phyloP scores from a whole-genome alignment of 208 protist species.

The Phytomonas francai region DNA sequence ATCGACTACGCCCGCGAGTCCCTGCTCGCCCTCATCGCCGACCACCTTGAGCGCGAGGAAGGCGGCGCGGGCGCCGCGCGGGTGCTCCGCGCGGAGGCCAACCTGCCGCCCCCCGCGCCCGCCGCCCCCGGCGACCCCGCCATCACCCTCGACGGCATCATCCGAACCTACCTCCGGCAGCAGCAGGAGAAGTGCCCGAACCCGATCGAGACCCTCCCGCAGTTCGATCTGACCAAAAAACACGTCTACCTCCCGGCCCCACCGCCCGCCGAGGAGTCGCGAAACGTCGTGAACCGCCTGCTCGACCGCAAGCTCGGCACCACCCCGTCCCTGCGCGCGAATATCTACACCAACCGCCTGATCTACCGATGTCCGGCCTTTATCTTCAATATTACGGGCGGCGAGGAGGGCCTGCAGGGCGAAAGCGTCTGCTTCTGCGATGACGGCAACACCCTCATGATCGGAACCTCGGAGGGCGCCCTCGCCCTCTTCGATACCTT shows the following conservation, averaged over 20 bases:
- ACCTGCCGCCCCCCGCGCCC: conserved; percentile 14
- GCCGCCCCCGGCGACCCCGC: conserved; percentile 8
- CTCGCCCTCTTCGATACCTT: conserved; percentile 80
- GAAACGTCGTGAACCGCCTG: conserved; percentile 61
- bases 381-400: conserved; percentile 74
- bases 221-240: conserved; percentile 76
- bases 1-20: conserved; percentile 76
- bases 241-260: conserved; percentile 65
- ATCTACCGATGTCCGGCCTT: conserved; percentile 69
- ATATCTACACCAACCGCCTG: conserved; percentile 53
- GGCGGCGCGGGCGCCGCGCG: conserved; percentile 40
- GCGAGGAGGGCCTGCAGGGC: conserved; percentile 54
- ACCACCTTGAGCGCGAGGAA: conserved; percentile 52
- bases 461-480: conserved; percentile 75
- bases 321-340: conserved; percentile 38
- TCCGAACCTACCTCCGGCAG: conserved; percentile 73
- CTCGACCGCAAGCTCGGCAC: conserved; percentile 42
- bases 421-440: conserved; percentile 79
- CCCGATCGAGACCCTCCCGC: conserved; percentile 82
- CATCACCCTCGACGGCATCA: conserved; percentile 38
- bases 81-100: conserved; percentile 38
- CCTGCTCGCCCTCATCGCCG: conserved; percentile 60
- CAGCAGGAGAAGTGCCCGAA: conserved; percentile 75
- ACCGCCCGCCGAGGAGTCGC: conserved; percentile 47
- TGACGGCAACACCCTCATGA: conserved; percentile 59